Base-by-base conservation (phyloP, 2,329 filamentous ascomycete species). In the Apiospora malaysiana region DNA sequence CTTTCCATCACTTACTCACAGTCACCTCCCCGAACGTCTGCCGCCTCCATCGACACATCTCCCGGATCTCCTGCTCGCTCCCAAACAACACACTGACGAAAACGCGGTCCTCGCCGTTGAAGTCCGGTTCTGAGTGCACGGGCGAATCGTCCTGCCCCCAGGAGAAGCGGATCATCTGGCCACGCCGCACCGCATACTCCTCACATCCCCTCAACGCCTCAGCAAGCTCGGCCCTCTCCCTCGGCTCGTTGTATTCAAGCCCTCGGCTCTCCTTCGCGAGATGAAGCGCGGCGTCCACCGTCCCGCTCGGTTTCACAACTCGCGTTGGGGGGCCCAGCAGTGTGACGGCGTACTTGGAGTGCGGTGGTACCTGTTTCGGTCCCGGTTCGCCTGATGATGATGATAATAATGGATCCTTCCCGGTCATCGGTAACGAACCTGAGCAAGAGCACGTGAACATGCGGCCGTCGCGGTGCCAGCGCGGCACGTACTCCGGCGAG, bases 51-150 rank as follows among this genome's bases (percentile, higher is more conserved):
- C 12, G 12, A 45, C 71, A 73, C 71, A 73, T 73, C 23, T 69
- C 63, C 43, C 42, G 47, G 9, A 73, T 46, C 66, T 73, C 71
- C 1, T 42, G 46, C 12, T 73, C 71, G 2, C 49, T 68, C 25
- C 70, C 71, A 45, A 71, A 68, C n/a, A 73, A 6, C 14, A 73
- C 27, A 27, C 68, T 71, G 7, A 69, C 43, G 7, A 73, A 73
- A 2, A 73, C 25, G 10, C 71, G 70, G n/a, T 45, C 63, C 40
- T 37, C 42, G 4, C 45, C 43, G 14, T 23, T 68, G 14, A 66
- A 72, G 23, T 73, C 71, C 42, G 71, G 71, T 66, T 73, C 71
- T 4, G 70, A 73, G 37, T 73, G 71, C 23, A 73, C 56, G 21
- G 70, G 71, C 23, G 71, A 51, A 37, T 71, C 68, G 4, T 47